Base-by-base conservation (phyloP, 179 eudicot species). In the Monotropa hypopitys region DNA sequence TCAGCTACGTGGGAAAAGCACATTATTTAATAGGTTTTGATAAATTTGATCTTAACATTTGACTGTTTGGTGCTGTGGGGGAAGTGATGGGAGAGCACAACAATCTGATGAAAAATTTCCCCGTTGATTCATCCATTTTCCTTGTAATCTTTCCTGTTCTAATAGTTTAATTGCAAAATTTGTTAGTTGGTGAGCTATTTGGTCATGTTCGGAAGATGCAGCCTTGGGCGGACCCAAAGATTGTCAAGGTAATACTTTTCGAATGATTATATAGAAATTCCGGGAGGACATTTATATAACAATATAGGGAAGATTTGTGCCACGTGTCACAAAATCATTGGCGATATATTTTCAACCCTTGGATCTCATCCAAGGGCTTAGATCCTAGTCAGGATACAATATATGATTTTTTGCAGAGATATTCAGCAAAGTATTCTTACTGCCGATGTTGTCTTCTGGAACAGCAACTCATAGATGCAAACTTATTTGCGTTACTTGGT, bases 181-280 rank as follows among this genome's bases (percentile, higher is more conserved):
- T 74, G 46, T 50, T 80, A 94, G 98, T 91, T 57, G 97, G 97
- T 70, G 93, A 90, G 78, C 83, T 92, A 70, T 92, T 92, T 84
- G 90, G 84, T 83, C 86, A 88, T 83, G 87, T 94, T 11, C 89
- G 98, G 63, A 88, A 91, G 88, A 88, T 76, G 85, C 97, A 86
- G 88, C 95, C 97, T 18, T 94, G 98, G 98, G 94, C 98, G 0
- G 97, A 94, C 85, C 94, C 93, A 51, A 92, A 94, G 85, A 84
- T 88, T 73, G 98, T 91, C 43, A 92, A 94, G 97, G 98, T 94
- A 76, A 62, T 51, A 12, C 56, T 57, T 51, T 54, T 40, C 18
- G 33, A 47, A 51, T 46, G 30, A 32, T 33, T 32, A 20, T 33
- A n/a, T 54, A 5, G 26, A 68, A 9, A 28, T 0, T 15, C 28